Evolutionary conservation across 345 rosid genomes (phyloP), one percentile per base, ranked within the genome.

Genomic region (Citrus reticulata): DNA sequence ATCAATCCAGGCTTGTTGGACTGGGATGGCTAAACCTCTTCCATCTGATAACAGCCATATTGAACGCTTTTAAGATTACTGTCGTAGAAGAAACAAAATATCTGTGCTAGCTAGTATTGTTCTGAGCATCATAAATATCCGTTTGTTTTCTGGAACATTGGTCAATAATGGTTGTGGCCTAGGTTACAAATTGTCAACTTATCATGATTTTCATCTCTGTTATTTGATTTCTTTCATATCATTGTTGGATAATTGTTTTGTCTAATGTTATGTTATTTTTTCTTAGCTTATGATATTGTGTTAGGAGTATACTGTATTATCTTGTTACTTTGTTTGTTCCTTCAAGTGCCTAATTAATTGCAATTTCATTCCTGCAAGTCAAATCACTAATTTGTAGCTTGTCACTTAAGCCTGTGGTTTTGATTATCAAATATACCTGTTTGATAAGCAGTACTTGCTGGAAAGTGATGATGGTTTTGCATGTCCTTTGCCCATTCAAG

Each of bases 401-500:
- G 20, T 69, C 5, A 51, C 30, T 22, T 22, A 49, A 64, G 46
- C 60, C 63, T 63, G 39, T 57, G 25, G 40, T 75, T 78, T 42
- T 72, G 61, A 66, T 80, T 74, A 24, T 55, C 25, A 78, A 39
- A 71, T 77, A 34, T 46, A 40, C 68, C 7, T 17, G 6, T 68
- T 29, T 34, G 39, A 30, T 73, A 40, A 46, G 73, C 85, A 84
- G 87, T 83, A 81, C 67, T 64, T 83, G 69, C 73, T 79, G 46
- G 86, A 65, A 74, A 79, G 74, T 61, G 84, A 68, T 67, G 78
- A 74, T 72, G 78, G 39, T 74, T 24, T 68, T 73, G 57, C 79
- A 58, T 68, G 79, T 71, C 78, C 78, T 16, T 77, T 86, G 77
- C 83, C 86, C n/a, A 64, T 84, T 54, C 80, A 64, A 75, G 78